Evolutionary conservation across 1,284 basidiomycete genomes (phyloP).

Genomic region (Pseudozyma hubeiensis): DNA sequence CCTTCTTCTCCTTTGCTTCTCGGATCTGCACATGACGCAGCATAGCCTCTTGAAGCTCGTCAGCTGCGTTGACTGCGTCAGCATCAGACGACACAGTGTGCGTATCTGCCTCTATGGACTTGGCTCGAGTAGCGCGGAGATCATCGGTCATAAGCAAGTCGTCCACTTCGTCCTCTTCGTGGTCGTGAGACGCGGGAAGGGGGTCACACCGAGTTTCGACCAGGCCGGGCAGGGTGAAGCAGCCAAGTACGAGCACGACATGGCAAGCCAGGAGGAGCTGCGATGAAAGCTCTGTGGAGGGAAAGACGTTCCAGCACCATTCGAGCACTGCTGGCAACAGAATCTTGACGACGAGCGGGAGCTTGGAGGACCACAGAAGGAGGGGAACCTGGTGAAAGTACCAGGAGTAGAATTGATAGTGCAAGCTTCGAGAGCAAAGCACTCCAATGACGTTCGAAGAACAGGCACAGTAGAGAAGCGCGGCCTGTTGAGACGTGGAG

Average conservation of each 20-base stretch:
- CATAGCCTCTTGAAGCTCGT: slow-evolving; percentile 13
- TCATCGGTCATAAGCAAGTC: slow-evolving; percentile 17
- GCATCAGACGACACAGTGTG: background rate
- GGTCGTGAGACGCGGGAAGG: background rate
- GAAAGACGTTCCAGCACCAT: slow-evolving; percentile 60
- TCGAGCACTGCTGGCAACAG: slow-evolving; percentile 38
- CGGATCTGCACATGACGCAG: slow-evolving; percentile 20
- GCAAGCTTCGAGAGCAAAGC: slow-evolving; percentile 90
- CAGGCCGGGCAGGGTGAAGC: slow-evolving; percentile 30
- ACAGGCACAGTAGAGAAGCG: slow-evolving; percentile 70
- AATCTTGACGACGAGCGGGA: slow-evolving; percentile 35
- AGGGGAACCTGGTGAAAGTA: slow-evolving; percentile 94
- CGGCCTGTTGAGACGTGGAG: background rate
- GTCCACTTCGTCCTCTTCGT: slow-evolving; percentile 35
- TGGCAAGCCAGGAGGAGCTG: slow-evolving; percentile 45
- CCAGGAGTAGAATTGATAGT: slow-evolving; percentile 99
- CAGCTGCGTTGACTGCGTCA: background rate
- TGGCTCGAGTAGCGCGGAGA: background rate
- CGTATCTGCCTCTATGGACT: background rate
- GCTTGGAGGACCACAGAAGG: slow-evolving; percentile 75
- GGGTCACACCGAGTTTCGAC: background rate
- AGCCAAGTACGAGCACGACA: slow-evolving; percentile 35
- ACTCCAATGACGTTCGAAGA: slow-evolving; percentile 93
- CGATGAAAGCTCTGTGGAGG: slow-evolving; percentile 52
- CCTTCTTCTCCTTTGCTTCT: slow-evolving; percentile 18